Percentiles rank a stretch among this genome's conserved stretches.
Conservation (phyloP, 305 asterid genomes). For the Stenogyne calaminthoides region DNA sequence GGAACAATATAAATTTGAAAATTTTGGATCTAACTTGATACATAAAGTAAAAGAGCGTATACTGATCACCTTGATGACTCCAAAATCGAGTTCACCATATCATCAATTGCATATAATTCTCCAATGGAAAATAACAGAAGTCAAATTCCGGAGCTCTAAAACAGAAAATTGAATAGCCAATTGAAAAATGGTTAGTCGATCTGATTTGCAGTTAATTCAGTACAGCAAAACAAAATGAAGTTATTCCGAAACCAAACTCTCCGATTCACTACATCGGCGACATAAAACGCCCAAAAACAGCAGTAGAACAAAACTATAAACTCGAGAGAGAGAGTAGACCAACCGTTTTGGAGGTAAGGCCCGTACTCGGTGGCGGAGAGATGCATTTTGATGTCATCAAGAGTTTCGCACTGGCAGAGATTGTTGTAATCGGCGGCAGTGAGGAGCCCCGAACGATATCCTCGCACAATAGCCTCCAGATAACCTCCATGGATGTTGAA, state of each 20-base stretch:
- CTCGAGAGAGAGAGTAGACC: constrained; percentile 10
- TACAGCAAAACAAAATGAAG: constrained; percentile 5
- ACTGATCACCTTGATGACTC: neutral
- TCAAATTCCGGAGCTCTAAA: neutral
- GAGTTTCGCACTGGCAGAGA: constrained; percentile 91
- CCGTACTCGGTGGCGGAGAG: constrained; percentile 96
- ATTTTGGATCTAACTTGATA: constrained; percentile 16
- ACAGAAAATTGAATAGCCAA: neutral
- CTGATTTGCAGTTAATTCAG: constrained; percentile 19
- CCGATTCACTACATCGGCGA: neutral
- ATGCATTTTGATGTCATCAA: constrained; percentile 96
- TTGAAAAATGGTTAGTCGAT: neutral
- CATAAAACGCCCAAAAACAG: neutral
- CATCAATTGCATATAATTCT: constrained; percentile 11
- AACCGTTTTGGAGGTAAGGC: constrained; percentile 87
- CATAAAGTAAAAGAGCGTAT: neutral
- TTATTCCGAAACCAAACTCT: neutral
- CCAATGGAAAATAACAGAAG: constrained; percentile 2
- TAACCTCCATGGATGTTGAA: constrained; percentile 90
- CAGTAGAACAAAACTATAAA: neutral
- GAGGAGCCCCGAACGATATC: constrained; percentile 89
- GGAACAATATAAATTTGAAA: neutral
- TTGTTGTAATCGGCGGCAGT: constrained; percentile 97
- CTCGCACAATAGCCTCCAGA: constrained; percentile 94
- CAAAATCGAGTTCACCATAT: constrained; percentile 10